phyloP scores from a whole-genome alignment of 2,329 filamentous ascomycete genomes.

The Colletotrichum liaoningense region DNA sequence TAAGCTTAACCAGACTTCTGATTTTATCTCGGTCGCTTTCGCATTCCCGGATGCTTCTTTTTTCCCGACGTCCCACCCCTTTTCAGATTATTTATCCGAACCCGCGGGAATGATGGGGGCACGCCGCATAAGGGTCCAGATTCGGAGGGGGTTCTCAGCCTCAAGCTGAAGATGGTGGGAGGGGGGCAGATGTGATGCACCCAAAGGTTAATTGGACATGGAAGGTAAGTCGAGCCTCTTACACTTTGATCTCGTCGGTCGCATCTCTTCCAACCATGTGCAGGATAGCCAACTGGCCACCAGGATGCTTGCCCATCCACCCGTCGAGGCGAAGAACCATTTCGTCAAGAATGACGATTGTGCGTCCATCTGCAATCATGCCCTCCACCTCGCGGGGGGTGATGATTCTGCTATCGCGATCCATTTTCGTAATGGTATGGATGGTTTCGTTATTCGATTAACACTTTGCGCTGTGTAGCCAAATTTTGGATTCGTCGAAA shows the following conservation, averaged over 20 bases:
- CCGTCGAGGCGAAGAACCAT: conserved; percentile 64
- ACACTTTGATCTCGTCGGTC: conserved; percentile 70
- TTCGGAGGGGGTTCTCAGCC: not conserved
- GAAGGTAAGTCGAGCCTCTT: conserved; percentile 41
- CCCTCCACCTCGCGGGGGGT: conserved; percentile 58
- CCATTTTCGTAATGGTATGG: conserved; percentile 40
- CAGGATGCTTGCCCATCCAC: conserved; percentile 70
- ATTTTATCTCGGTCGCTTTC: not conserved
- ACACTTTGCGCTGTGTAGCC: not conserved
- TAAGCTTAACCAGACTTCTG: conserved; percentile 35
- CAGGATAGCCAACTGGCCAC: conserved; percentile 67
- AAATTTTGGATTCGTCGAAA: not conserved
- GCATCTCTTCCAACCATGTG: conserved; percentile 72
- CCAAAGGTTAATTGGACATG: not conserved
- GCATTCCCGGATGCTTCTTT: conserved; percentile 1
- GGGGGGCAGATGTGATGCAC: not conserved
- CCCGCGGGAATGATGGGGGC: not conserved
- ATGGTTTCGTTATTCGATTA: not conserved
- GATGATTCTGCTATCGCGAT: conserved; percentile 54
- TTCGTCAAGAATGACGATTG: conserved; percentile 67
- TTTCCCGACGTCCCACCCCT: not conserved
- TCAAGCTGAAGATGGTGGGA: not conserved
- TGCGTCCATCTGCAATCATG: conserved; percentile 65
- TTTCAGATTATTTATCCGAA: not conserved
- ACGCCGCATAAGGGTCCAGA: not conserved